Evolutionary conservation across 305 asterid genomes (phyloP), one percentile per base, ranked within the genome.

Genomic region (Rubia tinctorum): DNA sequence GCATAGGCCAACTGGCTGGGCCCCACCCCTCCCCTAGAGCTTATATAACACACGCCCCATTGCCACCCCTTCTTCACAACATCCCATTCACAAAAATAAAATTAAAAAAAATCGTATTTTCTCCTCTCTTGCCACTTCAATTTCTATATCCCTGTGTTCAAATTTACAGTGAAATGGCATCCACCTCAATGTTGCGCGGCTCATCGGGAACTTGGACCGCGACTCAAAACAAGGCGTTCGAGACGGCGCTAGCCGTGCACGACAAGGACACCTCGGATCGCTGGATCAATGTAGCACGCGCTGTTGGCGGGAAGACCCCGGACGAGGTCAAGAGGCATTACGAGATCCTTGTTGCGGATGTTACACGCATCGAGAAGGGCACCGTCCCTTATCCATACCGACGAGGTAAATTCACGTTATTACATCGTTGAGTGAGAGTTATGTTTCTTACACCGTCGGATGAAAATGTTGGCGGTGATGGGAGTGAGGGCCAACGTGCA

Each of bases 231-330:
- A 91, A 93, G 77, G 96, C 96, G 47, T 93, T 93, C 45, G 99
- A 95, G 81, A 84, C 73, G 86, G 99, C 99, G 0, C 47, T 95
- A 73, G 98, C 97, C 0, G 86, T 89, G 51, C 90, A 77, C 47
- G 98, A 95, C 83, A 74, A 83, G 72, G 96, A 90, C 82, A 88
- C 95, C 2, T 95, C 99, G 0, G 94, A 95, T 79, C 96, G 99
- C 15, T 95, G 98, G 98, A 81, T 68, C 59, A 92, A 95, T 11
- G 94, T 95, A 17, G 99, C 99, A 5, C 84, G 86, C 75, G 92
- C 96, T 2, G 79, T 95, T 0, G 98, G 98, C 85, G 97, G 67
- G 47, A 91, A 76, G 68, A 95, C 96, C 0, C 80, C 91, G 0
- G 96, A 89, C 18, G 97, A 91, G 62, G 98, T 95, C 40, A 95